Evolutionary conservation across 164 flowering plant species (phyloP).

Genomic region (Aristolochia contorta): DNA sequence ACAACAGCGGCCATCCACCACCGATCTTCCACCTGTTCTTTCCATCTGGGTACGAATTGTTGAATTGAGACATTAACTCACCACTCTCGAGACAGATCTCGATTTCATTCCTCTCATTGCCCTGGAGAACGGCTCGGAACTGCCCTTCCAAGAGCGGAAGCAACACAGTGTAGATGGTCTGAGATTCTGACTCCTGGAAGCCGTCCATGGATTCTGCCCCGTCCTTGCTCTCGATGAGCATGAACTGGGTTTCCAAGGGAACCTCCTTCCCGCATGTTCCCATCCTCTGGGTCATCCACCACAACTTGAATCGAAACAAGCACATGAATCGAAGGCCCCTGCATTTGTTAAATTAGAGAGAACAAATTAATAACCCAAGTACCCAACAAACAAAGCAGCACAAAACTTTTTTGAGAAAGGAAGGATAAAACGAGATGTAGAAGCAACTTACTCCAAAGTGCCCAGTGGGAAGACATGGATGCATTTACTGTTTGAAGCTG

Average conservation of each 20-base stretch:
- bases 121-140: slow-evolving; percentile 91
- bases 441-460: slow-evolving; percentile 51
- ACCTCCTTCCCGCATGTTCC: slow-evolving; percentile 78
- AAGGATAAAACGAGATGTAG: neutral
- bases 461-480: slow-evolving; percentile 88
- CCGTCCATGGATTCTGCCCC: slow-evolving; percentile 19
- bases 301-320: slow-evolving; percentile 86
- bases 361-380: neutral
- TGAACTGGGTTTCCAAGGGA: slow-evolving; percentile 91
- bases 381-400: too few species aligned
- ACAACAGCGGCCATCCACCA: too few species aligned
- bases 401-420: neutral
- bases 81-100: slow-evolving; percentile 98
- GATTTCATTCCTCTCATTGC: slow-evolving; percentile 67
- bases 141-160: slow-evolving; percentile 89
- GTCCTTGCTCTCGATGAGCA: slow-evolving; percentile 84
- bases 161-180: slow-evolving; percentile 68
- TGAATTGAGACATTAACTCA: slow-evolving; percentile 26
- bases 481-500: slow-evolving; percentile 57
- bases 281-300: slow-evolving; percentile 99
- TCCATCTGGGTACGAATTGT: neutral
- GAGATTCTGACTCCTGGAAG: slow-evolving; percentile 27
- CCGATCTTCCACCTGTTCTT: too few species aligned
- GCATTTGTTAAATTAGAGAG: neutral
- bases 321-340: slow-evolving; percentile 87